Evolutionary conservation across 805 yeast genomes (phyloP).

Genomic region (Metschnikowia continentalis): DNA sequence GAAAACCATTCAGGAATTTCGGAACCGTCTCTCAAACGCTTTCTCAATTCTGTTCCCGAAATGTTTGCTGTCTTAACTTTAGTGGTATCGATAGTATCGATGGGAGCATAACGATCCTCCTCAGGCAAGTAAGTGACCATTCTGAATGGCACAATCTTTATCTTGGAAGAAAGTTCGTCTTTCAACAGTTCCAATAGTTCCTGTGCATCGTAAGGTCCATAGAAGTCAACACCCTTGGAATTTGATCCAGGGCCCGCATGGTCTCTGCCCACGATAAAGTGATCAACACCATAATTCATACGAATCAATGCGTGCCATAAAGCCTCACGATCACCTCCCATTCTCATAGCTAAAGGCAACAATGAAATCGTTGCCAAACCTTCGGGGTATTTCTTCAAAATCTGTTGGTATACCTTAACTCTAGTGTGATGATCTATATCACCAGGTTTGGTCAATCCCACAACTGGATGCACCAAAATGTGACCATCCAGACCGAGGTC

Average conservation of each 20-base stretch:
- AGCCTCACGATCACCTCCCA: constrained; percentile 99
- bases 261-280: constrained; percentile 96
- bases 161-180: constrained; percentile 62
- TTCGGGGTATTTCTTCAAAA: constrained; percentile 87
- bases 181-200: constrained; percentile 72
- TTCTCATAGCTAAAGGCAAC: constrained; percentile 95
- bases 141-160: constrained; percentile 92
- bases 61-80: constrained; percentile 77
- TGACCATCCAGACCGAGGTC: constrained; percentile 73
- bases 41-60: constrained; percentile 92
- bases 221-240: constrained; percentile 89
- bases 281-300: constrained; percentile 94
- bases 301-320: constrained; percentile 97
- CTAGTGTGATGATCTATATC: constrained; percentile 97
- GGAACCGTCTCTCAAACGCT: constrained; percentile 78
- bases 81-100: constrained; percentile 79
- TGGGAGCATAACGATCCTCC: constrained; percentile 91
- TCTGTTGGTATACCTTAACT: constrained; percentile 90
- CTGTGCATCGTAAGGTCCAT: constrained; percentile 97
- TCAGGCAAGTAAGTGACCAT: constrained; percentile 96
- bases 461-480: constrained; percentile 92
- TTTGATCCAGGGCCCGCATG: constrained; percentile 94
- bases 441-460: constrained; percentile 95
- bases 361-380: constrained; percentile 89
- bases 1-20: constrained; percentile 97